phyloP scores from a whole-genome alignment of 768 basidiomycete genomes.

The Tricholoma sp. region DNA sequence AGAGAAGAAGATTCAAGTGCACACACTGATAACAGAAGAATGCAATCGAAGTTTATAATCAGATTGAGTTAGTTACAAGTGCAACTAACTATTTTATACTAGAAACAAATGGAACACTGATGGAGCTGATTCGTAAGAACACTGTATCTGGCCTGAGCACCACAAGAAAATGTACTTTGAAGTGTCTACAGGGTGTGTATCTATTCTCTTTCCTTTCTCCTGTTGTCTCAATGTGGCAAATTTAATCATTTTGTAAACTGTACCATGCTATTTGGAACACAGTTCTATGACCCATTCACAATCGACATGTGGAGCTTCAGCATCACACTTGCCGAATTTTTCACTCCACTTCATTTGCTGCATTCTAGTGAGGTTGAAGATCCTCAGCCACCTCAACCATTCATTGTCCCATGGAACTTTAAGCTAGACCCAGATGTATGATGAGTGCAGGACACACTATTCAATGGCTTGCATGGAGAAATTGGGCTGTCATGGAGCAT shows the following conservation, averaged over 20 bases:
- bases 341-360: slow-evolving; percentile 53
- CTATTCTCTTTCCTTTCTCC: background rate
- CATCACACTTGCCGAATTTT: slow-evolving; percentile 71
- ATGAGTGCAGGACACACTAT: slow-evolving; percentile 54
- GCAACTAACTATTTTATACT: too few species aligned
- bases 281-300: slow-evolving; percentile 62
- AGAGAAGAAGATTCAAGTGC: too few species aligned
- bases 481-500: too few species aligned
- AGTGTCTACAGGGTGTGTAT: slow-evolving; percentile 77
- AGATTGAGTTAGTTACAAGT: too few species aligned
- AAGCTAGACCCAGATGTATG: slow-evolving; percentile 23
- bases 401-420: slow-evolving; percentile 34
- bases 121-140: too few species aligned
- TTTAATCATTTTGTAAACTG: slow-evolving; percentile 39
- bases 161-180: slow-evolving; percentile 66
- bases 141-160: slow-evolving; percentile 63
- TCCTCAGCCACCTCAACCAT: slow-evolving; percentile 23
- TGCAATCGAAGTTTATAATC: too few species aligned
- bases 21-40: too few species aligned
- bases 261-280: slow-evolving; percentile 78
- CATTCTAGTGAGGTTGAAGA: slow-evolving; percentile 34
- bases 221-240: too few species aligned
- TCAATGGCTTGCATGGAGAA: slow-evolving; percentile 70
- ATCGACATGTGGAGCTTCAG: slow-evolving; percentile 86
- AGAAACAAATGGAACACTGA: too few species aligned